Percentiles rank a stretch among this genome's conserved stretches.
Evolutionary conservation across 2,329 filamentous ascomycete genomes (phyloP).

Genomic region (Colletotrichum sojae): DNA sequence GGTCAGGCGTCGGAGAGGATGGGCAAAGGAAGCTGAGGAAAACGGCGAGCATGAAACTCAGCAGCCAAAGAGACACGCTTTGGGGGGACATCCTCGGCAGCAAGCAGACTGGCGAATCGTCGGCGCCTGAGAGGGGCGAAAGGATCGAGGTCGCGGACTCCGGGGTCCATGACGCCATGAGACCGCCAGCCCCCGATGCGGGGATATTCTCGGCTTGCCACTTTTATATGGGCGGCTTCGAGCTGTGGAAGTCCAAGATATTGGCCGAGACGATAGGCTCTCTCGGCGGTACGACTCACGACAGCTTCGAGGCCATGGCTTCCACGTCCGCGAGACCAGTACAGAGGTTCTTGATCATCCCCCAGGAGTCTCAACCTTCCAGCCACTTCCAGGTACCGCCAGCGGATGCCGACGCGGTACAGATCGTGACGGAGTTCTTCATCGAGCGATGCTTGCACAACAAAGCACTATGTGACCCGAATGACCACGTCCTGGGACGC

Average conservation of each 20-base stretch:
- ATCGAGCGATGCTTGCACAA: slow-evolving; percentile 89
- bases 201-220: slow-evolving; percentile 69
- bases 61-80: slow-evolving; percentile 83
- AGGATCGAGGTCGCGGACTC: slow-evolving; percentile 47
- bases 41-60: slow-evolving; percentile 87
- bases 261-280: slow-evolving; percentile 63
- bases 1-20: slow-evolving; percentile 67
- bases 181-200: slow-evolving; percentile 43
- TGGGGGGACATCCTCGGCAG: slow-evolving; percentile 88
- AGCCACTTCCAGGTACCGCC: slow-evolving; percentile 57
- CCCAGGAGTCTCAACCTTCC: slow-evolving; percentile 63
- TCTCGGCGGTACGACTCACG: slow-evolving; percentile 61
- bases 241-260: slow-evolving; percentile 63
- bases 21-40: slow-evolving; percentile 87
- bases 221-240: slow-evolving; percentile 75
- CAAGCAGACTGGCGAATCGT: slow-evolving; percentile 31
- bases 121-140: slow-evolving; percentile 27
- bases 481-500: slow-evolving; percentile 79
- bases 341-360: slow-evolving; percentile 68
- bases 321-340: slow-evolving; percentile 49
- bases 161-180: slow-evolving; percentile 47
- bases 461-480: slow-evolving; percentile 79
- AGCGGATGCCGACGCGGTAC: slow-evolving; percentile 55
- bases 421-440: slow-evolving; percentile 89
- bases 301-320: slow-evolving; percentile 58